These are phyloP conservation scores for Xanthoconium stramineum DNA, from an alignment of 768 basidiomycete genomes.

Conservation along the genomic window DNA sequence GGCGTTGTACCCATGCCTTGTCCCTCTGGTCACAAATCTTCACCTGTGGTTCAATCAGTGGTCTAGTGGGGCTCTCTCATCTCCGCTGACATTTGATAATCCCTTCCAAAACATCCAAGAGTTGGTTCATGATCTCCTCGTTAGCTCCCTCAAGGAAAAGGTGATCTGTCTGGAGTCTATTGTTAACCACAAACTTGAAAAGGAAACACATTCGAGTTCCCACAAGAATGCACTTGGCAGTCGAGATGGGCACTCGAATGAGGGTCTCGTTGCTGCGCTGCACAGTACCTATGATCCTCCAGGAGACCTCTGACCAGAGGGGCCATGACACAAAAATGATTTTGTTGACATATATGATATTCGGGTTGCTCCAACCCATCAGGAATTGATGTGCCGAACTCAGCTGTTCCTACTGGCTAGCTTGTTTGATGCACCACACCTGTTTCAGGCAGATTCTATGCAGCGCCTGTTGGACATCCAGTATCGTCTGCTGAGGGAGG, in stretches of 20 bases:
- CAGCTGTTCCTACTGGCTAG: conserved; percentile 62
- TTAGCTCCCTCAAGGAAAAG: conserved; percentile 28
- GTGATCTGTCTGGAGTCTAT: conserved; percentile 39
- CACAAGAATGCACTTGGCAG: background rate
- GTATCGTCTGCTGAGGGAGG: conserved; percentile 72
- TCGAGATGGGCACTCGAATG: conserved; percentile 8
- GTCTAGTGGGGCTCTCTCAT: conserved; percentile 37
- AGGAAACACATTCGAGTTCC: conserved; percentile 26
- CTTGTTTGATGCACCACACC: conserved; percentile 62
- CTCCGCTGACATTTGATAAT: conserved; percentile 45
- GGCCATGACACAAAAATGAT: conserved; percentile 71
- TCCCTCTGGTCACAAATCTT: conserved; percentile 40
- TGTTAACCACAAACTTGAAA: conserved; percentile 47
- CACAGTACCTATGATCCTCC: conserved; percentile 51
- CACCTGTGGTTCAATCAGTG: conserved; percentile 46
- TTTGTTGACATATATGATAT: conserved; percentile 52
- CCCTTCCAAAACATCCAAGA: conserved; percentile 32
- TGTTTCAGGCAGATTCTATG: conserved; percentile 54
- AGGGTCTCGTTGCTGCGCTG: conserved; percentile 40
- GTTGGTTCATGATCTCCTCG: conserved; percentile 37
- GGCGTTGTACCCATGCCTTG: conserved; percentile 43
- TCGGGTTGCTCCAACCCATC: conserved; percentile 66
- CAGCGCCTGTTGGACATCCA: conserved; percentile 68
- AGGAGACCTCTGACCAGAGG: conserved; percentile 44
- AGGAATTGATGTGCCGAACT: conserved; percentile 50